Conservation (phyloP, 441 rosid species). For the Capsella rubella region DNA sequence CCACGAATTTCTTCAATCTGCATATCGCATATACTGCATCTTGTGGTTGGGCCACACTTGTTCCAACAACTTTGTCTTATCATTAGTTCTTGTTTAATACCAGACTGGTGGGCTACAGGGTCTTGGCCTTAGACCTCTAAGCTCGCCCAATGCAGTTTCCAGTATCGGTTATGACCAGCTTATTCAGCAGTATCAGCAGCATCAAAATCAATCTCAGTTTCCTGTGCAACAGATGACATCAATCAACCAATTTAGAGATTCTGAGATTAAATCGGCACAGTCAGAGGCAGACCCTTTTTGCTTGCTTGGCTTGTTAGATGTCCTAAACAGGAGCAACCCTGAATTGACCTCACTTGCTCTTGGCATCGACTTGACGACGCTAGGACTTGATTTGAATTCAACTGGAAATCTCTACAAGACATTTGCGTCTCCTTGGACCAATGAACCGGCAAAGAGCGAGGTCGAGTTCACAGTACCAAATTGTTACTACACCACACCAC, state of each 20-base stretch:
- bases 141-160: slow-evolving; percentile 71
- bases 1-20: slow-evolving; percentile 5
- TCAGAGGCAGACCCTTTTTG: slow-evolving; percentile 87
- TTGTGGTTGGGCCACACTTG: slow-evolving; percentile 13
- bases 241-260: slow-evolving; percentile 87
- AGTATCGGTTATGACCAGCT: slow-evolving; percentile 42
- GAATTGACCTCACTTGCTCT: slow-evolving; percentile 90
- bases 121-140: slow-evolving; percentile 85
- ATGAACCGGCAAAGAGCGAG: slow-evolving; percentile 92
- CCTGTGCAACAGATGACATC: slow-evolving; percentile 89
- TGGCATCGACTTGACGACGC: slow-evolving; percentile 95
- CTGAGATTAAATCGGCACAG: slow-evolving; percentile 80
- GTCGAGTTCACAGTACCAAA: slow-evolving; percentile 90
- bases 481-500: slow-evolving; percentile 88
- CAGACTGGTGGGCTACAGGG: slow-evolving; percentile 89
- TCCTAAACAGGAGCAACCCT: slow-evolving; percentile 85
- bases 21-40: slow-evolving; percentile 57
- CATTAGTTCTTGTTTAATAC: slow-evolving; percentile 30
- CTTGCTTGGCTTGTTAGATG: slow-evolving; percentile 86
- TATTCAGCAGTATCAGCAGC: slow-evolving; percentile 48
- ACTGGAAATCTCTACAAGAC: slow-evolving; percentile 92
- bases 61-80: background rate
- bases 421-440: slow-evolving; percentile 98
- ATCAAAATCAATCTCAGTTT: slow-evolving; percentile 46
- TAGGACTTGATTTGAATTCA: slow-evolving; percentile 93